Evolutionary conservation across 1,284 basidiomycete genomes (phyloP), one percentile per base, ranked within the genome.

Genomic region (Cerrena zonata): DNA sequence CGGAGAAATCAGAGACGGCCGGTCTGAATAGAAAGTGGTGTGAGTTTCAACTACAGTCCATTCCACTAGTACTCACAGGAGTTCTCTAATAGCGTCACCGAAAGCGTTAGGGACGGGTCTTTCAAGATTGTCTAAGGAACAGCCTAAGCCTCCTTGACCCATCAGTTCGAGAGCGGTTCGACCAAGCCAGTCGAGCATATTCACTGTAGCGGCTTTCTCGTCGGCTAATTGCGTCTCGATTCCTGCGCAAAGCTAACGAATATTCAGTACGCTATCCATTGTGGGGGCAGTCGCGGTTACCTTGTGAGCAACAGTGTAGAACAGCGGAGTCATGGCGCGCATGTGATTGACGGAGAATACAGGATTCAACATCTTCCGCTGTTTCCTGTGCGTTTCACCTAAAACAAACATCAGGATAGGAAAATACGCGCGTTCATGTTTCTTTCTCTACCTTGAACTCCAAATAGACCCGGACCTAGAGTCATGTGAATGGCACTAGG

Each of bases 151-250:
- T 10, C 65, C 69, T 45, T 69, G 68, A 4, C 68, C 66, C 49
- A 73, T 65, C 23, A 72, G 60, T 55, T 74, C 72, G 30, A 74
- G 62, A 0, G 71, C 65, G 0, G 67, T 62, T 12, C 69, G 65
- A n/a, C 65, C 63, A 45, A 71, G 61, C 53, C 62, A 66, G 25
- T 62, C 58, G 24, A 71, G 56, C 19, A 73, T 53, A 46, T 74
- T 66, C 25, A 72, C 44, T 3, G 40, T 22, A 2, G 58, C 49
- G 42, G 45, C 43, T 18, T 34, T 36, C 21, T 21, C 45, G 11
- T 61, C 40, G 3, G 50, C 52, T 39, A 56, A 36, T 2, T 51
- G 49, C 41, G 59, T 48, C 61, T 39, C n/a, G 4, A 59, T 61
- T 55, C 58, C 60, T 12, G 48, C 5, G 40, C 25, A n/a, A 19